A percentile compares a stretch with the other conserved stretches of the same genome.
These are phyloP conservation scores for Taphrina pruni DNA, from an alignment of 1,139 yeast genomes.

Conservation along the genomic window DNA sequence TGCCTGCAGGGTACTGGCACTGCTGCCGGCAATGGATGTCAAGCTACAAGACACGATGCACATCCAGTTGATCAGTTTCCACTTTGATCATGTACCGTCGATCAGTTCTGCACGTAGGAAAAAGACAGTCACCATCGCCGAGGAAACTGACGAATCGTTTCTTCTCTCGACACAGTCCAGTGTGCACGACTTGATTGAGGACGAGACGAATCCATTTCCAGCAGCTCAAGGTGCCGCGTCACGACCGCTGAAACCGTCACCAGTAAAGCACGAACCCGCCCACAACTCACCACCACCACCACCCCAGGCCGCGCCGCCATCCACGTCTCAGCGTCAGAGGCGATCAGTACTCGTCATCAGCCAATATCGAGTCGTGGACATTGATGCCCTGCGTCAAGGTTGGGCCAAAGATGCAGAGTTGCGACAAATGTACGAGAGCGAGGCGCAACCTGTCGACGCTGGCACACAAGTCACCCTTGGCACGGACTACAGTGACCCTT, in stretches of 20 bases:
- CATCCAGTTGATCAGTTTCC: constrained; percentile 9
- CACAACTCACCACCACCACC: no score
- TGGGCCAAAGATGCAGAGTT: constrained; percentile 5
- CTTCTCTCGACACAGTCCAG: constrained; percentile 9
- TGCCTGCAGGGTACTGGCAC: constrained; percentile 17
- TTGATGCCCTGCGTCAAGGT: neutral
- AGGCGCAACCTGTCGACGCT: neutral
- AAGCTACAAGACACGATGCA: neutral
- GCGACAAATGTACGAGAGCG: constrained; percentile 12
- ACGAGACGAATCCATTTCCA: constrained; percentile 1
- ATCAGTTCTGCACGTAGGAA: neutral
- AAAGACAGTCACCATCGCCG: constrained; percentile 4
- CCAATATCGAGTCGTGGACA: neutral
- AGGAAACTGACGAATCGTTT: constrained; percentile 10
- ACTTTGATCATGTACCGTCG: constrained; percentile 27
- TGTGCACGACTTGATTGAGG: neutral
- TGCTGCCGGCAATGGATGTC: neutral
- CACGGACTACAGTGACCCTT: constrained; percentile 18
- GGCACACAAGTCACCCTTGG: constrained; percentile 17
- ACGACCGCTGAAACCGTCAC: neutral
- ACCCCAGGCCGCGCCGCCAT: no score
- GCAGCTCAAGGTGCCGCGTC: constrained; percentile 8
- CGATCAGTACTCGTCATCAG: constrained; percentile 6
- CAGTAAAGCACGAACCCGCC: neutral
- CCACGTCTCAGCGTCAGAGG: neutral